Evolutionary conservation across 108 stramenopile species (phyloP).

Genomic region (Bacterosira constricta): DNA sequence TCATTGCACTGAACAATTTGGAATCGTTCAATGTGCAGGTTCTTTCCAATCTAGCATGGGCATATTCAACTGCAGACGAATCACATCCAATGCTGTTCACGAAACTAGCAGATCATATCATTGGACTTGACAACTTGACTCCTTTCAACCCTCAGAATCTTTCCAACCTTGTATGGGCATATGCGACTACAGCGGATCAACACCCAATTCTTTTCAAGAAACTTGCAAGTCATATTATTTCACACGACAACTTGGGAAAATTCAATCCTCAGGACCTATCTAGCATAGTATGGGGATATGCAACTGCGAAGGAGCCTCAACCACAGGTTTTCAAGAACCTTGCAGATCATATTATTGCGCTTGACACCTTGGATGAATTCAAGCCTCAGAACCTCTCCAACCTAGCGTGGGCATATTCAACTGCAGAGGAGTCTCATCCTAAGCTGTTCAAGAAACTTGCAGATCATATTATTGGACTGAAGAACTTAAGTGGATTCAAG

Average conservation of each 20-base stretch:
- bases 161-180: slow-evolving; percentile 10
- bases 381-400: slow-evolving; percentile 8
- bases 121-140: background rate
- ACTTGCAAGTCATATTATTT: background rate
- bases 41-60: too few species aligned
- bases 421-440: slow-evolving; percentile 3
- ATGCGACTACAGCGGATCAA: background rate
- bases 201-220: background rate
- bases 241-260: too few species aligned
- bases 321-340: background rate
- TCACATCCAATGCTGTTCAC: too few species aligned
- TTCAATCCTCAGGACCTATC: background rate
- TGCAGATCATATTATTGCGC: background rate
- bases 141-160: slow-evolving; percentile 13
- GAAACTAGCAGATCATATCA: too few species aligned
- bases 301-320: background rate
- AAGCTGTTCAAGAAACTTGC: slow-evolving; percentile 21
- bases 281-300: background rate
- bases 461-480: background rate
- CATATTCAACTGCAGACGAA: too few species aligned
- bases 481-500: background rate
- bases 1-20: too few species aligned
- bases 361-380: background rate
- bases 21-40: too few species aligned
- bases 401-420: slow-evolving; percentile 13